Evolutionary conservation across 169 alveolate genomes (phyloP), one percentile per base, ranked within the genome.

Genomic region (Perkinsus chesapeaki): DNA sequence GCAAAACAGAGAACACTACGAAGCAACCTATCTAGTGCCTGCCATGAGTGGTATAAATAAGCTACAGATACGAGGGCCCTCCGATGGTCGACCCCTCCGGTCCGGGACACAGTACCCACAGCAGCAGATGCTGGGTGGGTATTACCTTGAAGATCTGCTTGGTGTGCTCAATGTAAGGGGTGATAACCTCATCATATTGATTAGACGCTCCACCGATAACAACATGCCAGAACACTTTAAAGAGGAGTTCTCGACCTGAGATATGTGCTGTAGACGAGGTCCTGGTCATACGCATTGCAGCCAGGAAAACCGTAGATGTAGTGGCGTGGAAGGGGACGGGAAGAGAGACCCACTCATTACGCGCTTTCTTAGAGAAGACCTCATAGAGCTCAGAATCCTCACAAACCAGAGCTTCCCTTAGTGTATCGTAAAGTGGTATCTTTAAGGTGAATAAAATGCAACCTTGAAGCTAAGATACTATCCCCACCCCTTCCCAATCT

Each of bases 301-400:
- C n/a, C n/a, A n/a, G n/a, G n/a, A n/a, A n/a, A n/a, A n/a, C n/a
- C n/a, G n/a, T n/a, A n/a, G n/a, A n/a, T n/a, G n/a, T n/a, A n/a
- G n/a, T n/a, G n/a, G n/a, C n/a, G n/a, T n/a, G n/a, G n/a, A n/a
- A n/a, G n/a, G n/a, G n/a, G n/a, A n/a, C n/a, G n/a, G n/a, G n/a
- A n/a, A n/a, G n/a, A n/a, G n/a, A n/a, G n/a, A n/a, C n/a, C n/a
- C n/a, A n/a, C n/a, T n/a, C n/a, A n/a, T 60, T 23, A 60, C 82
- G 82, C 3, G 39, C 73, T 37, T 92, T 93, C 73, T 94, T 93
- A 36, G 90, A 39, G 92, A 95, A 92, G 0, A 60, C 39, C 23
- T 91, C 93, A 92, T 93, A 95, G n/a, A 92, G 48, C 39, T 95
- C 96, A 31, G 94, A 91, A 43, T 95, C 96, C 92, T 95, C 96